Conservation (phyloP, 805 yeast genomes). For the Priceomyces melissophilus region DNA sequence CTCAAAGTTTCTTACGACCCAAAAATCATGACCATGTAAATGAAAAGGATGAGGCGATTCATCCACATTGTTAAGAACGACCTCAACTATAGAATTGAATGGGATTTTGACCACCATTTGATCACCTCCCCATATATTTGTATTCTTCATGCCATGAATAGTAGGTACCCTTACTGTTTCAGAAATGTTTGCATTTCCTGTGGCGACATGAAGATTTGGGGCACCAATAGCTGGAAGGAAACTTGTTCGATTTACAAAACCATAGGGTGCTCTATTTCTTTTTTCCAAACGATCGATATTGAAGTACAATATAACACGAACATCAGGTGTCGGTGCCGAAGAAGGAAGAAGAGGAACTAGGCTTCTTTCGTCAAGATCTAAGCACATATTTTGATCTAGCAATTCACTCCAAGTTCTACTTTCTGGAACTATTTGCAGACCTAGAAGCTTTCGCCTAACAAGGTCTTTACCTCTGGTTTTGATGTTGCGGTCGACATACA, state of each 20-base stretch:
- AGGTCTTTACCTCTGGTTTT: not conserved
- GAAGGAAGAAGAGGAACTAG: constrained; percentile 16
- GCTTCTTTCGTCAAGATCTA: constrained; percentile 19
- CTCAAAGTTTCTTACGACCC: constrained; percentile 6
- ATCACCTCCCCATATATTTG: constrained; percentile 5
- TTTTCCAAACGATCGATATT: constrained; percentile 2
- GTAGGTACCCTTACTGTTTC: constrained; percentile 3
- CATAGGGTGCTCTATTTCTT: constrained; percentile 4
- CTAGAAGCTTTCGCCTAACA: not conserved
- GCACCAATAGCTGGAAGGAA: constrained; percentile 3
- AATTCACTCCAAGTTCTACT: not conserved
- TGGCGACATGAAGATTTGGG: constrained; percentile 1
- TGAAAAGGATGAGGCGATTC: constrained; percentile 7
- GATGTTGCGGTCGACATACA: constrained; percentile 16
- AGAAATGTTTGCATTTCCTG: not conserved
- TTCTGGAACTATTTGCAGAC: not conserved
- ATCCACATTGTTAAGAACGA: constrained; percentile 3
- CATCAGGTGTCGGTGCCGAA: constrained; percentile 16
- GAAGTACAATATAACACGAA: not conserved
- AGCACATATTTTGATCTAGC: constrained; percentile 11
- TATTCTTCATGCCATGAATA: constrained; percentile 1
- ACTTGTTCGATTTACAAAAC: constrained; percentile 3
- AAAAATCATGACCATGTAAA: constrained; percentile 7
- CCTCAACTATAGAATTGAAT: constrained; percentile 3
- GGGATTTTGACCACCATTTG: constrained; percentile 3